Percentiles rank a stretch among this genome's conserved stretches.
Conservation (phyloP, 2,329 filamentous ascomycete species). For the Paradendryphiella salina region DNA sequence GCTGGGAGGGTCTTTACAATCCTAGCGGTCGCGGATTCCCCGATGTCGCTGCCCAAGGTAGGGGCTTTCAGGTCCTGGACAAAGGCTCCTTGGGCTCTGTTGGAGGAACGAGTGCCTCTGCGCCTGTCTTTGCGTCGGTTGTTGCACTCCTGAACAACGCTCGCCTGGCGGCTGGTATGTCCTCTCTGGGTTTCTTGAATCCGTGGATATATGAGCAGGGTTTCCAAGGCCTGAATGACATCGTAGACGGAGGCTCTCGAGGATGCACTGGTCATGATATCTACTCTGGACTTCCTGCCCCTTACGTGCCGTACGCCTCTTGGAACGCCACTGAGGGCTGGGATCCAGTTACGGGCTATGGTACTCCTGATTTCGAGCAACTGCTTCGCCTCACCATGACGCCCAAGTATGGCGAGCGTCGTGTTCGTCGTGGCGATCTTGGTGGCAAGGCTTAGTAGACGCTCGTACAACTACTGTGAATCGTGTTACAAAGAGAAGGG, state of each 20-base stretch:
- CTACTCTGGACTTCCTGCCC: slow-evolving; percentile 45
- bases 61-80: slow-evolving; percentile 43
- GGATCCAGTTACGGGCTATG: slow-evolving; percentile 55
- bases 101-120: slow-evolving; percentile 47
- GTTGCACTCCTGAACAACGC: slow-evolving; percentile 47
- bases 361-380: slow-evolving; percentile 44
- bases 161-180: slow-evolving; percentile 40
- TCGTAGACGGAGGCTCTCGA: slow-evolving; percentile 52
- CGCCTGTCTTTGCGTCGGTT: slow-evolving; percentile 46
- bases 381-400: slow-evolving; percentile 34
- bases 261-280: slow-evolving; percentile 51
- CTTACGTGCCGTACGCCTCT: slow-evolving; percentile 51
- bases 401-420: slow-evolving; percentile 21
- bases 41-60: slow-evolving; percentile 50
- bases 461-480: neutral
- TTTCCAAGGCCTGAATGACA: slow-evolving; percentile 54
- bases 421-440: slow-evolving; percentile 13
- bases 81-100: slow-evolving; percentile 38
- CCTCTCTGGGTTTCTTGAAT: slow-evolving; percentile 47
- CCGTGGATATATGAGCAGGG: slow-evolving; percentile 50
- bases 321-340: slow-evolving; percentile 57
- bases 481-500: neutral
- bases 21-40: slow-evolving; percentile 50
- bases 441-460: neutral
- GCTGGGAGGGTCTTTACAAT: slow-evolving; percentile 51